A percentile compares a stretch with the other conserved stretches of the same genome.
Conservation (phyloP, 225 moss, liverwort and hornwort species). For the Polytrichum commune region DNA sequence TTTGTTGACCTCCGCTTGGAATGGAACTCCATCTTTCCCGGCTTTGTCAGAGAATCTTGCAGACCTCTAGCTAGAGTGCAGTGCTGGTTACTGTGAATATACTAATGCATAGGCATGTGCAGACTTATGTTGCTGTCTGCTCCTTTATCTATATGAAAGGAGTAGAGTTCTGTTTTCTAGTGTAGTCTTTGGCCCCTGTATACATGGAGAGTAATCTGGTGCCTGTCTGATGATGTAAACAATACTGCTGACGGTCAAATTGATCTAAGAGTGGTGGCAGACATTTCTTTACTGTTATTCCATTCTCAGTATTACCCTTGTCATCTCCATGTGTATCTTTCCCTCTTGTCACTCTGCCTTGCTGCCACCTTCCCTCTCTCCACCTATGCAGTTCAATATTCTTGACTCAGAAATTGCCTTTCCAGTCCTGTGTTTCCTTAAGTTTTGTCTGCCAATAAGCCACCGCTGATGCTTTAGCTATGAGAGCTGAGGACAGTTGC, state of each 20-base stretch:
- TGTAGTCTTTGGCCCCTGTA: not conserved
- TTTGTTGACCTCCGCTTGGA: slow-evolving; percentile 11
- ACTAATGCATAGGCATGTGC: too few relatives aligned
- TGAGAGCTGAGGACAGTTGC: slow-evolving; percentile 19
- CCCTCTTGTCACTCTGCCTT: not conserved
- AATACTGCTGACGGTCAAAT: slow-evolving; percentile 8
- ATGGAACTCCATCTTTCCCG: too few relatives aligned
- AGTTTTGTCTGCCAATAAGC: slow-evolving; percentile 11
- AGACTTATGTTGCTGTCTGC: too few relatives aligned
- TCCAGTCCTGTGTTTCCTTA: not conserved
- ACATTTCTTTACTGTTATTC: not conserved
- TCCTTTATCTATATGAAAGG: too few relatives aligned
- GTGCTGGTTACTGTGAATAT: too few relatives aligned
- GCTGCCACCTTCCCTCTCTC: not conserved
- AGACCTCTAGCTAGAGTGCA: too few relatives aligned
- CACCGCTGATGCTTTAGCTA: slow-evolving; percentile 19
- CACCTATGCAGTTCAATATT: not conserved
- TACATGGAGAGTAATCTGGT: not conserved
- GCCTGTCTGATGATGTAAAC: slow-evolving; percentile 21
- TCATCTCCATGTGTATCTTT: not conserved
- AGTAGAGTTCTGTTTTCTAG: too few relatives aligned
- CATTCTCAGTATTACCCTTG: not conserved
- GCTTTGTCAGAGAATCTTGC: too few relatives aligned
- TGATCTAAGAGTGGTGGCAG: slow-evolving; percentile 21
- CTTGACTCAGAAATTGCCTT: too few relatives aligned